A percentile compares a stretch with the other conserved stretches of the same genome.
These are phyloP conservation scores for Talaromyces proteolyticus DNA, from an alignment of 495 filamentous ascomycete species.

Conservation along the genomic window DNA sequence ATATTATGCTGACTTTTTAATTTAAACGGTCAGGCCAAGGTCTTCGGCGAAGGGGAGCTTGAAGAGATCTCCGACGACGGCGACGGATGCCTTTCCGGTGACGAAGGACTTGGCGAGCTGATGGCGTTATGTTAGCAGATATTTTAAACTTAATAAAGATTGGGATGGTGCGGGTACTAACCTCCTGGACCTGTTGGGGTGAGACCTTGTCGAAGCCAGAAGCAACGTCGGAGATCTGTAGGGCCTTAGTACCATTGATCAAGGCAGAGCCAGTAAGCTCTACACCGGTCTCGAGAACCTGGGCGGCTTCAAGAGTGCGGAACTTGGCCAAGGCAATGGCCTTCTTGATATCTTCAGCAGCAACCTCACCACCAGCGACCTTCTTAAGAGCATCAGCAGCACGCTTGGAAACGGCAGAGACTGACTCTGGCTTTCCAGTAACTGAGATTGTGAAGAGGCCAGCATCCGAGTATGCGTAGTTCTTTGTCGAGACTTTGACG, in stretches of 20 bases:
- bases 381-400: slow-evolving; percentile 75
- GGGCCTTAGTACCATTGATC: slow-evolving; percentile 73
- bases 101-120: slow-evolving; percentile 82
- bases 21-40: slow-evolving; percentile 87
- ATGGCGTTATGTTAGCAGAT: background rate
- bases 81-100: slow-evolving; percentile 80
- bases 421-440: slow-evolving; percentile 60
- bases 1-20: no score
- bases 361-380: slow-evolving; percentile 65
- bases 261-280: slow-evolving; percentile 71
- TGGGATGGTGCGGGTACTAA: slow-evolving; percentile 43
- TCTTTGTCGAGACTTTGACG: slow-evolving; percentile 61
- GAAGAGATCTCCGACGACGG: slow-evolving; percentile 81
- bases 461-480: slow-evolving; percentile 87
- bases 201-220: slow-evolving; percentile 76
- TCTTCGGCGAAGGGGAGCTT: slow-evolving; percentile 90
- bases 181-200: slow-evolving; percentile 77
- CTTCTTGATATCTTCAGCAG: slow-evolving; percentile 83
- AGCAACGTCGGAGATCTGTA: slow-evolving; percentile 77
- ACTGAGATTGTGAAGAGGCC: slow-evolving; percentile 82
- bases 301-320: slow-evolving; percentile 76
- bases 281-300: slow-evolving; percentile 61
- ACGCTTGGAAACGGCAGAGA: slow-evolving; percentile 55
- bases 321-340: slow-evolving; percentile 92
- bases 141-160: slow-evolving; percentile 4